A percentile compares a stretch with the other conserved stretches of the same genome.
These are phyloP conservation scores for Pseudocercospora cruenta DNA, from an alignment of 2,329 filamentous ascomycete species.

Conservation along the genomic window DNA sequence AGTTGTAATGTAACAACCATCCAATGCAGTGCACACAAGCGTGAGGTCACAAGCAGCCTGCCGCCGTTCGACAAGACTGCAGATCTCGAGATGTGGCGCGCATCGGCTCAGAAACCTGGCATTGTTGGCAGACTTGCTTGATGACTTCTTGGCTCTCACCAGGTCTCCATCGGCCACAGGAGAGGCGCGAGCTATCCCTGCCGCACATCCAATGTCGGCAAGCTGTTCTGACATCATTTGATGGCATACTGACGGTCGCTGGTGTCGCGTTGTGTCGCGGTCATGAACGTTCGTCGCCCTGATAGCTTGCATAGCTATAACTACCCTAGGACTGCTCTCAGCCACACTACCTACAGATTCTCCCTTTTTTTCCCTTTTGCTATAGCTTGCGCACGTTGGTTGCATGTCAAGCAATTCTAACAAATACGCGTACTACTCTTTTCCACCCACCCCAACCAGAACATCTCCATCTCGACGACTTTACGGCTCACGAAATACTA, in stretches of 20 bases:
- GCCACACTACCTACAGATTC: slow-evolving; percentile 24
- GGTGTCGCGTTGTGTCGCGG: slow-evolving; percentile 8
- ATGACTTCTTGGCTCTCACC: not conserved
- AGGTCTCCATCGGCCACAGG: slow-evolving; percentile 14
- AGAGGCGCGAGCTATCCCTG: slow-evolving; percentile 22
- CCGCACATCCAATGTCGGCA: slow-evolving; percentile 16
- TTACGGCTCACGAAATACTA: slow-evolving; percentile 33
- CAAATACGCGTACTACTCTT: slow-evolving; percentile 57
- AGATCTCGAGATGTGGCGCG: slow-evolving; percentile 19
- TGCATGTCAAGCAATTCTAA: slow-evolving; percentile 55
- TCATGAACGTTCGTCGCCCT: slow-evolving; percentile 14
- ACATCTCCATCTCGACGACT: slow-evolving; percentile 44
- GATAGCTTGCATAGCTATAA: slow-evolving; percentile 26
- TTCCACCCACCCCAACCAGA: slow-evolving; percentile 54
- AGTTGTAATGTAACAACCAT: not conserved
- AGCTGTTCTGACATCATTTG: slow-evolving; percentile 21
- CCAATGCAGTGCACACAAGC: slow-evolving; percentile 5
- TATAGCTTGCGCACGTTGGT: slow-evolving; percentile 26
- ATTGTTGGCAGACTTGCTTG: slow-evolving; percentile 13
- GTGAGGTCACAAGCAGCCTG: not conserved
- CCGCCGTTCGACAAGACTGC: slow-evolving; percentile 15
- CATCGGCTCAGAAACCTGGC: slow-evolving; percentile 15
- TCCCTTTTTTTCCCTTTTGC: slow-evolving; percentile 23
- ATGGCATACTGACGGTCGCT: slow-evolving; percentile 17
- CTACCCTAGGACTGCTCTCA: slow-evolving; percentile 22